A percentile compares a stretch with the other conserved stretches of the same genome.
phyloP scores from a whole-genome alignment of 83 land plant species.

The Picea abies region DNA sequence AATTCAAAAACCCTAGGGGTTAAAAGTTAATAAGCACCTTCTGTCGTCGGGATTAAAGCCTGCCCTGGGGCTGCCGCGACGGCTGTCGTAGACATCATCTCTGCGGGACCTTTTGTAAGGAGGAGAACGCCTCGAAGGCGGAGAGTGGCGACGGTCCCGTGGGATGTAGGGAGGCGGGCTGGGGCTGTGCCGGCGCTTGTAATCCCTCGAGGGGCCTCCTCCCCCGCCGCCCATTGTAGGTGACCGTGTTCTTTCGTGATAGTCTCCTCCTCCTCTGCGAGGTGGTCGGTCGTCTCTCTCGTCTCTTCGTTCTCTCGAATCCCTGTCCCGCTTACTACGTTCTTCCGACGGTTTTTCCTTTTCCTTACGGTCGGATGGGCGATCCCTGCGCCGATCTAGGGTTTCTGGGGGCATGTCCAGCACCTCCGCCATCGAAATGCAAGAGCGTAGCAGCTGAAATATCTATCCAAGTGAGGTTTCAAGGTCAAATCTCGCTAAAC shows the following conservation, averaged over 20 bases:
- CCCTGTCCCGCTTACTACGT: constrained; percentile 33
- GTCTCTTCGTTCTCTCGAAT: constrained; percentile 34
- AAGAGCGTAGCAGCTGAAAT: not conserved
- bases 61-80: constrained; percentile 56
- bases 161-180: constrained; percentile 67
- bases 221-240: constrained; percentile 14
- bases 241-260: constrained; percentile 17
- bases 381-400: constrained; percentile 46
- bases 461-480: too few species aligned
- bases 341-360: constrained; percentile 24
- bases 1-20: not conserved
- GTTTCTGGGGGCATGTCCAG: constrained; percentile 56
- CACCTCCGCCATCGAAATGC: constrained; percentile 55
- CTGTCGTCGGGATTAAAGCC: constrained; percentile 35
- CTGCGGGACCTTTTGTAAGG: constrained; percentile 57
- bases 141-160: constrained; percentile 64
- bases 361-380: constrained; percentile 33
- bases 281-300: constrained; percentile 21
- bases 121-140: constrained; percentile 48
- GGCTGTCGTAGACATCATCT: constrained; percentile 55
- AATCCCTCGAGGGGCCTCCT: constrained; percentile 37
- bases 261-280: constrained; percentile 18
- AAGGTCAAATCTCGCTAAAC: not conserved
- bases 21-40: constrained; percentile 24
- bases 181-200: constrained; percentile 65